Conservation (phyloP, 495 filamentous ascomycete genomes). For the Aspergillus ellipticus region DNA sequence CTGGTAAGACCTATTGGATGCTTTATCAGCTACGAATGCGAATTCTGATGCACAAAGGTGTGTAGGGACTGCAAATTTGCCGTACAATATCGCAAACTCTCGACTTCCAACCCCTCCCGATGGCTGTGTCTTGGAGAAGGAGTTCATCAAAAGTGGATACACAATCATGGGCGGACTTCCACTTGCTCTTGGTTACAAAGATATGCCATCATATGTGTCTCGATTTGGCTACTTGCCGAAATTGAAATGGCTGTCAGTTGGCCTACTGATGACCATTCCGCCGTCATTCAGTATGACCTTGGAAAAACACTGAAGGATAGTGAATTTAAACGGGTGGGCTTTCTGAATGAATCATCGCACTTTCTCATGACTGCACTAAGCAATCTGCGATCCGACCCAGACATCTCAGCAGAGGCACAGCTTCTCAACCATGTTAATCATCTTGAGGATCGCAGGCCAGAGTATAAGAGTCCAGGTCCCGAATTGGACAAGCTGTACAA, state of each 20-base stretch:
- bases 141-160: neutral
- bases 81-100: conserved; percentile 6
- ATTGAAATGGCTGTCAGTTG: conserved; percentile 14
- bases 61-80: conserved; percentile 2
- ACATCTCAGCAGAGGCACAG: neutral
- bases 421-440: neutral
- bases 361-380: neutral
- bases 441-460: neutral
- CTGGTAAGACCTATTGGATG: conserved; percentile 2
- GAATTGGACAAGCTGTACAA: neutral
- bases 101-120: neutral
- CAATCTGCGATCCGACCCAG: neutral
- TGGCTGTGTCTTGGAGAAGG: neutral
- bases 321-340: neutral
- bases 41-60: neutral
- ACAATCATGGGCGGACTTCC: neutral
- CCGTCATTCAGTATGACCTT: neutral
- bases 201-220: neutral
- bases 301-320: neutral
- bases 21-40: neutral
- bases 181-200: conserved; percentile 5
- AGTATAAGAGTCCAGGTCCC: neutral
- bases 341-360: neutral
- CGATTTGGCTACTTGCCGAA: conserved; percentile 12
- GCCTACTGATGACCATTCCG: neutral